Evolutionary conservation across 2,329 filamentous ascomycete species (phyloP), one percentile per base, ranked within the genome.

Genomic region (Arthrobotrys entomopaga): DNA sequence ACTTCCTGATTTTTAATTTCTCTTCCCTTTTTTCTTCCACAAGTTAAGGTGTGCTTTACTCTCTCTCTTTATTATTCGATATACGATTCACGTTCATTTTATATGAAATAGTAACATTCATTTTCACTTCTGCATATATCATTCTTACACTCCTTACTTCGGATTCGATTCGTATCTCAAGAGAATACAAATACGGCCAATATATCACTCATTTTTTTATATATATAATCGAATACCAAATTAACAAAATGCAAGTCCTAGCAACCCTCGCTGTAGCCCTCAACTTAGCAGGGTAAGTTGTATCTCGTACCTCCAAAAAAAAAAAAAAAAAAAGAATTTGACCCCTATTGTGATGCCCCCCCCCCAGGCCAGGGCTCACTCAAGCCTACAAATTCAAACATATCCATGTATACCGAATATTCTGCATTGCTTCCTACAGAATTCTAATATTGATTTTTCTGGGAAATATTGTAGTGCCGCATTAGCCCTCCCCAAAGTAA

Each of bases 211-310:
- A 24, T 6, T 24, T 50, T 20, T 1, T 6, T 53, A 29, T n/a
- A 34, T 11, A n/a, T 53, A 26, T 34, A 29, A 34, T 29, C 10
- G 11, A 15, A 53, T 34, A 29, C 22, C 24, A 19, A 22, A 22
- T 13, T 19, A 53, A 53, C 24, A 70, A 70, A 20, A 70, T 70
- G 65, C 57, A 70, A 29, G 48, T 70, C 52, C 29, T 61, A 13
- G 24, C 46, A 50, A 48, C 58, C 15, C 40, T 70, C 52, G 40
- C 65, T 15, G 40, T 63, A 29, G 65, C 65, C 20, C 53, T 70
- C 13, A 70, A 49, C 43, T 20, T 70, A 3, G 52, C 40, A 15
- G 60, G 65, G 65, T 70, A 64, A 42, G 26, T 50, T 50, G 7
- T 20, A 20, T 16, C n/a, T n/a, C n/a, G n/a, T n/a, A n/a, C n/a